Conservation (phyloP, 2,329 filamentous ascomycete genomes). For the Esteya vermicola region DNA sequence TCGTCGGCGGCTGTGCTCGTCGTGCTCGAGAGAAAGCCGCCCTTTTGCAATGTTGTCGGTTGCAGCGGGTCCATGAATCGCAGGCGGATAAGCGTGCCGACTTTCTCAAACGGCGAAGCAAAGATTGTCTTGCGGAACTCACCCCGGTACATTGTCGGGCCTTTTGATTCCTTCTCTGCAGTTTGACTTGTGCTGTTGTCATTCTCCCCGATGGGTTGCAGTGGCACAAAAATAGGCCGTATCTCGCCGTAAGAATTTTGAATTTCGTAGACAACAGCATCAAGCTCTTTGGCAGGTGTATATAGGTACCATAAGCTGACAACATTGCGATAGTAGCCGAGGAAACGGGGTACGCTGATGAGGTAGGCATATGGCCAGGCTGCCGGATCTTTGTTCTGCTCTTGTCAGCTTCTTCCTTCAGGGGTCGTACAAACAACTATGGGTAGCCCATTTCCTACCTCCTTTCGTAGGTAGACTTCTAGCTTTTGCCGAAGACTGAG, state of each 20-base stretch:
- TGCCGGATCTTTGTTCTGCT: neutral
- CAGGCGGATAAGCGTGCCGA: neutral
- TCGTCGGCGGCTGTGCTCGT: neutral
- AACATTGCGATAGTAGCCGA: neutral
- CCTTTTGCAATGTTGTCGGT: neutral
- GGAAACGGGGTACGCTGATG: neutral
- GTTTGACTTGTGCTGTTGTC: neutral
- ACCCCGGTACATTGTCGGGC: neutral
- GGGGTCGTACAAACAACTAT: neutral
- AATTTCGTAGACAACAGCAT: neutral
- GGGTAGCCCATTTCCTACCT: neutral
- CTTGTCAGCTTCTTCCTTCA: neutral
- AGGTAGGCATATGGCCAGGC: neutral
- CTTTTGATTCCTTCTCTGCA: neutral
- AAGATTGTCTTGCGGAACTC: neutral
- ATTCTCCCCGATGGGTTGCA: neutral
- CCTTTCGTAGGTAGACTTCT: neutral
- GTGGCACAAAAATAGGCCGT: neutral
- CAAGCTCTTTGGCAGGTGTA: neutral
- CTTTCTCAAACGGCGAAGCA: neutral
- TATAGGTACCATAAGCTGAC: neutral
- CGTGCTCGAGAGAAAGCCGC: neutral
- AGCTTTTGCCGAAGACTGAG: neutral
- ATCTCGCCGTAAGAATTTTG: neutral
- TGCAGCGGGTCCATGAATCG: neutral